Conservation (phyloP, 2,329 filamentous ascomycete species). For the Penicillium sp. region DNA sequence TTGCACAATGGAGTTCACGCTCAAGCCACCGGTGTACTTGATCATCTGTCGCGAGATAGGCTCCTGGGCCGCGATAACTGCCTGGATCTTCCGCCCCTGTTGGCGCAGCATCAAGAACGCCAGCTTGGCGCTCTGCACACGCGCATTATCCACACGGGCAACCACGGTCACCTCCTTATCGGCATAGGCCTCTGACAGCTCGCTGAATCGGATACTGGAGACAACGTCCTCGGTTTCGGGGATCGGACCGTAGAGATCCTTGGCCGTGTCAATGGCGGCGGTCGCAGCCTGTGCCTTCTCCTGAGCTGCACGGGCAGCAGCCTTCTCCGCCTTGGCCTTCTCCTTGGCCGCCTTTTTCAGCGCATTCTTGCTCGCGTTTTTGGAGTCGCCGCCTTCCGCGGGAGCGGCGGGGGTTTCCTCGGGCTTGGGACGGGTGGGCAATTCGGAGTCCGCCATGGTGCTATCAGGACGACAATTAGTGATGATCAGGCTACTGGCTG, state of each 20-base stretch:
- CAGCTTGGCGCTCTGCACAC: constrained; percentile 86
- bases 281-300: constrained; percentile 66
- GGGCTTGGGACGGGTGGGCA: constrained; percentile 39
- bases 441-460: constrained; percentile 39
- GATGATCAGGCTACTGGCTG: neutral
- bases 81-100: constrained; percentile 76
- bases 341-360: constrained; percentile 85
- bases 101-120: constrained; percentile 81
- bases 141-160: constrained; percentile 79
- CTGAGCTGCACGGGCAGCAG: constrained; percentile 64
- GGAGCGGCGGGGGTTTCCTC: constrained; percentile 31
- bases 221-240: constrained; percentile 56
- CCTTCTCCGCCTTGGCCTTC: constrained; percentile 81
- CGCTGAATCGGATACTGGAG: constrained; percentile 56
- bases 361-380: constrained; percentile 64
- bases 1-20: constrained; percentile 73
- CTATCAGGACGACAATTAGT: constrained; percentile 9
- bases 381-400: constrained; percentile 38
- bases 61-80: constrained; percentile 62
- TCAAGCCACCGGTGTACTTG: constrained; percentile 75
- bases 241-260: constrained; percentile 75
- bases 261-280: constrained; percentile 55
- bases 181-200: constrained; percentile 56
- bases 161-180: constrained; percentile 71
- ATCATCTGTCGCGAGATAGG: constrained; percentile 82